Percentiles rank a stretch among this genome's conserved stretches.
Evolutionary conservation across 371 early-diverging fungal genomes (phyloP).

Genomic region (Mortierella sp.): DNA sequence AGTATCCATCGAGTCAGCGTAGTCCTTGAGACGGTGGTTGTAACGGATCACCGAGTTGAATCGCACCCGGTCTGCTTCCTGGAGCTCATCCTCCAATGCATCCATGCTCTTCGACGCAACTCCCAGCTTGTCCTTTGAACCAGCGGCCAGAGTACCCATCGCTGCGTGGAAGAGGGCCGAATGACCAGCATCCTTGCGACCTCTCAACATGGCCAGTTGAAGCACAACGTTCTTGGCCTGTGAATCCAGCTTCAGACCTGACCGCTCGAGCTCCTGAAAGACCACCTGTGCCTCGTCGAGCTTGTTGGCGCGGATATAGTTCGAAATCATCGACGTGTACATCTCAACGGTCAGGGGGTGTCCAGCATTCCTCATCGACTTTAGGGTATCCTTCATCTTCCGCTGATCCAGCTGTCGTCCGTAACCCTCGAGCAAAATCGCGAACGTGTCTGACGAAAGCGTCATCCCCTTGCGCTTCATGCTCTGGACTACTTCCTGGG

Average conservation of each 20-base stretch:
- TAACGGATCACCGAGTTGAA: constrained; percentile 16
- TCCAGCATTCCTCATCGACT: constrained; percentile 23
- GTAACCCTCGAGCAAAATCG: constrained; percentile 43
- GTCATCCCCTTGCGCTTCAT: constrained; percentile 36
- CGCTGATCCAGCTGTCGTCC: constrained; percentile 32
- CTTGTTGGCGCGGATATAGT: constrained; percentile 33
- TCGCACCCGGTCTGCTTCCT: not conserved
- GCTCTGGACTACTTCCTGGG: constrained; percentile 38
- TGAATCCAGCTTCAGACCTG: constrained; percentile 24
- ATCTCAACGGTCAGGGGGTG: constrained; percentile 29
- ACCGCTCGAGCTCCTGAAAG: constrained; percentile 18
- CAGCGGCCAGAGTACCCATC: not conserved
- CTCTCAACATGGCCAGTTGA: constrained; percentile 19
- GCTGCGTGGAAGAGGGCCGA: constrained; percentile 8
- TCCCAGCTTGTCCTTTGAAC: no score
- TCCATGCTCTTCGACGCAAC: not conserved
- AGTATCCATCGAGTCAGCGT: constrained; percentile 22
- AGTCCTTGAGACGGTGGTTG: constrained; percentile 41
- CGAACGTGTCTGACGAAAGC: constrained; percentile 27
- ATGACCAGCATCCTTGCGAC: not conserved
- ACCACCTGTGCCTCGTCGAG: constrained; percentile 31
- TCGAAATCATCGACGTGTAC: constrained; percentile 45
- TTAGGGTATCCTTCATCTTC: constrained; percentile 20
- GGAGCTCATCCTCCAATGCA: not conserved
- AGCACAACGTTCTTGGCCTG: constrained; percentile 38